These are phyloP conservation scores for Nyssa sinensis DNA, from an alignment of 148 eudicot genomes.

Conservation along the genomic window DNA sequence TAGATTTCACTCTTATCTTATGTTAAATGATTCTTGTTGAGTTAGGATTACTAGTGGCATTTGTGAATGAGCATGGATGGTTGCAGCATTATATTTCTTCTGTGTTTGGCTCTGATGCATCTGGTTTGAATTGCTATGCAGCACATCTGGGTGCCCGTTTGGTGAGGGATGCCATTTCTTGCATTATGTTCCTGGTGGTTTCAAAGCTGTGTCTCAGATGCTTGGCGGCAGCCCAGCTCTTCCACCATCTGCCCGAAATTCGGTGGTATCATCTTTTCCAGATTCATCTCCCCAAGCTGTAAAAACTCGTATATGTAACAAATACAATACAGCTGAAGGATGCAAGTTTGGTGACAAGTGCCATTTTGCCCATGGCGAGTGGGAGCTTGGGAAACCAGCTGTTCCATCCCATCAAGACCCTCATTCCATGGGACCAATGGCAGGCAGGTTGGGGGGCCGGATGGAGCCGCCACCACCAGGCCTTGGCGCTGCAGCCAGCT, in stretches of 20 bases:
- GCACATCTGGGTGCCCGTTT: conserved; percentile 85
- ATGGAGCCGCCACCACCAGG: conserved; percentile 48
- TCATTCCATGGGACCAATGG: conserved; percentile 50
- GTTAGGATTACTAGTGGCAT: neutral
- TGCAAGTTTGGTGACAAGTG: conserved; percentile 89
- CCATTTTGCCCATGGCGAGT: conserved; percentile 83
- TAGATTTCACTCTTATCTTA: neutral
- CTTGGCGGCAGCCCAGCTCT: conserved; percentile 41
- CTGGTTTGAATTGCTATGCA: conserved; percentile 33
- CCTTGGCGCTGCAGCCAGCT: conserved; percentile 36
- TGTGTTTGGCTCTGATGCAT: conserved; percentile 3
- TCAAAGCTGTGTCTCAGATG: conserved; percentile 76
- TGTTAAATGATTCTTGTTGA: neutral
- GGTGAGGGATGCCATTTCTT: conserved; percentile 87
- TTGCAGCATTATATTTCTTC: neutral
- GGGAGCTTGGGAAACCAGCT: conserved; percentile 79
- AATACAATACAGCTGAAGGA: conserved; percentile 70
- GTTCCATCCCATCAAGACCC: conserved; percentile 49
- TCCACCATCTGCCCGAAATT: conserved; percentile 40
- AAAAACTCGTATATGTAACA: conserved; percentile 67
- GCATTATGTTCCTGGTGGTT: conserved; percentile 88
- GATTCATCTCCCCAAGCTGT: conserved; percentile 53
- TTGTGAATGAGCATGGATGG: neutral
- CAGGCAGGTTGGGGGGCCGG: conserved; percentile 47
- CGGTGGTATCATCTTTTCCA: conserved; percentile 39